phyloP scores from a whole-genome alignment of 208 protist genomes.

The Trypanosoma boissoni region DNA sequence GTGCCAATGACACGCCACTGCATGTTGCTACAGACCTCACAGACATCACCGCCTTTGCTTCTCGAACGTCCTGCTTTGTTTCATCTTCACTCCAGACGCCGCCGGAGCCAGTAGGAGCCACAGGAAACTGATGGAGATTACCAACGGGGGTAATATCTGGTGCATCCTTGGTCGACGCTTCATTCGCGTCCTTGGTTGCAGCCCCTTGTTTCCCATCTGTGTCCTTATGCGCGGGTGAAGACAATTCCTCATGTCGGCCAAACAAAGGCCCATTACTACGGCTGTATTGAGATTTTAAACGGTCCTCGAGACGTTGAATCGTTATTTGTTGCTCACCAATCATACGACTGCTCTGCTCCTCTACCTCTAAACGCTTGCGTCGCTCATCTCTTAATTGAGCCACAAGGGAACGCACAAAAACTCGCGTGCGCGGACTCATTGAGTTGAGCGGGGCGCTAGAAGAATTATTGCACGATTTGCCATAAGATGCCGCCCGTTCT shows the following conservation, averaged over 20 bases:
- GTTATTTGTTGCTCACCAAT: slow-evolving; percentile 34
- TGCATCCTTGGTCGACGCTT: no score
- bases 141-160: no score
- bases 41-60: no score
- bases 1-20: no score
- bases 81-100: no score
- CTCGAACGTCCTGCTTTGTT: no score
- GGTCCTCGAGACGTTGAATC: slow-evolving; percentile 32
- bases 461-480: background rate
- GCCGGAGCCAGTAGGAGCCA: no score
- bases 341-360: slow-evolving; percentile 38
- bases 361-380: slow-evolving; percentile 29
- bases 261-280: slow-evolving; percentile 2
- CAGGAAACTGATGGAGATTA: no score
- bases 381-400: slow-evolving; percentile 41
- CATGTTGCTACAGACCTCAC: no score
- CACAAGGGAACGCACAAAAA: slow-evolving; percentile 41
- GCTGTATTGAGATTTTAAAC: slow-evolving; percentile 14
- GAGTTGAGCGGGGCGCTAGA: slow-evolving; percentile 3
- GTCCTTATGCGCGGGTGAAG: no score
- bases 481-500: background rate
- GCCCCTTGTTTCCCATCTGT: no score
- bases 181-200: no score
- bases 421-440: slow-evolving; percentile 24
- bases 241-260: slow-evolving; percentile 2